Evolutionary conservation across 192 early-diverging fungal species (phyloP), one percentile per base, ranked within the genome.

Genomic region (Entophlyctis luteolus): DNA sequence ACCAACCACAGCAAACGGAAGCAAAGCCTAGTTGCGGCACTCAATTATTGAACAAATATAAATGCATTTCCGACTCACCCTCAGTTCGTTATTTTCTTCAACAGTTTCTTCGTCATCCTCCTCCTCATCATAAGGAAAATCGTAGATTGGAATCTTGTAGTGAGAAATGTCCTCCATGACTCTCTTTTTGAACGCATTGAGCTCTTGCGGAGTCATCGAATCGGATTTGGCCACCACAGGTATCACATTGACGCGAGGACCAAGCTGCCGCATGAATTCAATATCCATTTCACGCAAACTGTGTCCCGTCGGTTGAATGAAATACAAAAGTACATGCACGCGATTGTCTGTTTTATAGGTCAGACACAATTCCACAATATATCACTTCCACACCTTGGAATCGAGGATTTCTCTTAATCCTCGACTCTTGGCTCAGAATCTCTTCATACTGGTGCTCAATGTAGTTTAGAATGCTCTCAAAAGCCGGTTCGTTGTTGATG

Each of bases 101-200:
- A 93, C 86, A 2, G 92, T 96, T 71, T 99, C 97, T 75, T 99
- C 96, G 68, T 98, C 97, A 73, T 96, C 96, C 67, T 96, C 95
- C 60, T 99, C 95, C 23, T 88, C 87, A 57, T 95, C 89, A 68
- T 89, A 89, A 45, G 97, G 97, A 81, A 99, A 99, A 79, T 91
- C 93, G 81, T 95, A 99, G 72, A 97, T 93, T 35, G 94, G 94
- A 67, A 99, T 97, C 56, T 91, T 86, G 80, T 94, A 93, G 74
- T 91, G 84, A 14, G 88, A 85, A 80, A 99, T 95, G 76, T 99
- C 97, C 71, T 96, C 89, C 95, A 98, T 97, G 59, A 98, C 83
- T 78, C 75, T 82, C 79, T 91, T 89, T 83, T 99, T 99, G 81
- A 99, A 99, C 36, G 87, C 84, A 18, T 85, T 81, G 67, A 99